These are phyloP conservation scores for Vitis vinifera DNA, from an alignment of 164 flowering plant species.

Conservation along the genomic window DNA sequence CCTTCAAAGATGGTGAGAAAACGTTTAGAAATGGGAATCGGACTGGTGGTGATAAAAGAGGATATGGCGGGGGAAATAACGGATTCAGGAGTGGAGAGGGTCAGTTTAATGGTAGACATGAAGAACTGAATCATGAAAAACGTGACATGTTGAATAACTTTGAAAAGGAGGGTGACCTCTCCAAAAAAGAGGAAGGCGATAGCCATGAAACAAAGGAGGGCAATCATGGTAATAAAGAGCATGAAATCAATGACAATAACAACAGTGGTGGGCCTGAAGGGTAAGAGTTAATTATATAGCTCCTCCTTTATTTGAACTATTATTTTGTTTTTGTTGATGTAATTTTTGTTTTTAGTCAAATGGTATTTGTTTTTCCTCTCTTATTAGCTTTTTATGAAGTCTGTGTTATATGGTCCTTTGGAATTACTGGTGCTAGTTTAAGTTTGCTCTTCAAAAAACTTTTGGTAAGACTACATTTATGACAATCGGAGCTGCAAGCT, in stretches of 20 bases:
- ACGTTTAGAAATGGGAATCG: slow-evolving; percentile 9
- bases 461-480: too few relatives aligned
- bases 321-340: neutral
- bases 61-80: slow-evolving; percentile 8
- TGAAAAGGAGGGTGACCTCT: slow-evolving; percentile 15
- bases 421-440: too few relatives aligned
- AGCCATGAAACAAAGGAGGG: too few relatives aligned
- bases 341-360: neutral
- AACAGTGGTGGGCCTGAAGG: slow-evolving; percentile 9
- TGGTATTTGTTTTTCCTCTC: too few relatives aligned
- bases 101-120: slow-evolving; percentile 18
- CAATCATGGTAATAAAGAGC: slow-evolving; percentile 6
- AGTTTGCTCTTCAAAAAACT: too few relatives aligned
- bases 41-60: slow-evolving; percentile 12
- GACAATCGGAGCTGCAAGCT: too few relatives aligned
- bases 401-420: too few relatives aligned
- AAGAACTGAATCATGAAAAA: slow-evolving; percentile 10
- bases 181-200: too few relatives aligned
- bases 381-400: too few relatives aligned
- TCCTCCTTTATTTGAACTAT: neutral
- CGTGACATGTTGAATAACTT: slow-evolving; percentile 7
- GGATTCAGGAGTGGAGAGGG: slow-evolving; percentile 15
- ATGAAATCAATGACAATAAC: neutral
- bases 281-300: slow-evolving; percentile 8
- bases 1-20: slow-evolving; percentile 14